Evolutionary conservation across 2,329 filamentous ascomycete species (phyloP).

Genomic region (Aspergillus flavus): DNA sequence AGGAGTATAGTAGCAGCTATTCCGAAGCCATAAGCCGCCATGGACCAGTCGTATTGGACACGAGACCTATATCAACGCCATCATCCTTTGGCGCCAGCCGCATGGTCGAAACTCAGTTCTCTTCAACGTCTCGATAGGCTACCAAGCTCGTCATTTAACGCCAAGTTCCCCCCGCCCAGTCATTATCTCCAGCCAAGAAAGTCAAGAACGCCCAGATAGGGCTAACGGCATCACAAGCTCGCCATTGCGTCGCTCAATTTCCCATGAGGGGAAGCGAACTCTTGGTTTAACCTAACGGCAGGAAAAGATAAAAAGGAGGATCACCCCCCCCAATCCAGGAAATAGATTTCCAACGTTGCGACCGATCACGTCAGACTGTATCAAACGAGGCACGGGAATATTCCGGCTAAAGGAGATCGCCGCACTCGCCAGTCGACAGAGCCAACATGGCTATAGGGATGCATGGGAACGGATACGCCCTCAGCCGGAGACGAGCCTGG

Average conservation of each 20-base stretch:
- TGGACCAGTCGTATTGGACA: not conserved
- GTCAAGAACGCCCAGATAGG: constrained; percentile 13
- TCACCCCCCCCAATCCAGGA: not conserved
- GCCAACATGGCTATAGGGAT: not conserved
- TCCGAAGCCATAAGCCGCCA: not conserved
- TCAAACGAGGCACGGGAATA: not conserved
- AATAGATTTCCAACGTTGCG: not conserved
- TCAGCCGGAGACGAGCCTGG: not conserved
- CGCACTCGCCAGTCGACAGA: not conserved
- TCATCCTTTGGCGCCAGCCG: not conserved
- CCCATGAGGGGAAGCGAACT: not conserved
- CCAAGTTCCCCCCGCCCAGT: constrained; percentile 1
- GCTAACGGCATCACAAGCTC: constrained; percentile 5
- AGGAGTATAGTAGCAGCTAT: not conserved
- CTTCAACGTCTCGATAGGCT: not conserved
- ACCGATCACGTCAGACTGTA: not conserved
- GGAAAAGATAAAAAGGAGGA: not conserved
- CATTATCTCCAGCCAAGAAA: constrained; percentile 12
- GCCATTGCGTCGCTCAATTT: not conserved
- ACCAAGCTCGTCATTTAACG: not conserved
- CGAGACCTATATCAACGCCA: not conserved
- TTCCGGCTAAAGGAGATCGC: not conserved
- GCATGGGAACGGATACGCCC: not conserved
- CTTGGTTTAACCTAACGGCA: not conserved
- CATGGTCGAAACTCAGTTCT: not conserved